A percentile compares a stretch with the other conserved stretches of the same genome.
These are phyloP conservation scores for Amniculicola lignicola DNA, from an alignment of 495 filamentous ascomycete species.

Conservation along the genomic window DNA sequence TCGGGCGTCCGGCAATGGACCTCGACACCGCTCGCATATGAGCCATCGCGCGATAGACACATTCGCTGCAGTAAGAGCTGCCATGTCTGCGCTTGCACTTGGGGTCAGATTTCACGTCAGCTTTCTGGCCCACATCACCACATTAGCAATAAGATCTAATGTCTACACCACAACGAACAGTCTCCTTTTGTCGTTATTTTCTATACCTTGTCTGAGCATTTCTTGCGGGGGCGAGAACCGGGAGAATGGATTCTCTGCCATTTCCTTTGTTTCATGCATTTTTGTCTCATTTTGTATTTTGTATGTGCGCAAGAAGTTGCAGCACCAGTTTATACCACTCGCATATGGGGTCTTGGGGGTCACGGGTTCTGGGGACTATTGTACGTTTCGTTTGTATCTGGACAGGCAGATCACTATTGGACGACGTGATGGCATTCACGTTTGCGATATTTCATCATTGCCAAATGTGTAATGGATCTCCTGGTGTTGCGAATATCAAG, in stretches of 20 bases:
- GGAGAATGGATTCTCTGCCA: background rate
- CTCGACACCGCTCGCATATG: no score
- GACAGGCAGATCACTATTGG: background rate
- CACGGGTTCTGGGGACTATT: constrained; percentile 19
- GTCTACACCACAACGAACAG: constrained; percentile 8
- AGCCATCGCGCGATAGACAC: no score
- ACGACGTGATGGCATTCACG: constrained; percentile 13
- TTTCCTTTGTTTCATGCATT: constrained; percentile 12
- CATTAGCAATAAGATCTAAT: constrained; percentile 23
- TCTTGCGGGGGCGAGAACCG: background rate
- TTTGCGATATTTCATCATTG: background rate
- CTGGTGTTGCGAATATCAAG: no score
- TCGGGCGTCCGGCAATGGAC: no score
- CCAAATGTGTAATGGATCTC: background rate
- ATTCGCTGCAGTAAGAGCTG: no score
- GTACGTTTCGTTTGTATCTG: constrained; percentile 18
- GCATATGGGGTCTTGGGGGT: constrained; percentile 18
- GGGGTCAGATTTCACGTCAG: no score
- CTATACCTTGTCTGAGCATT: constrained; percentile 20
- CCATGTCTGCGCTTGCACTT: no score
- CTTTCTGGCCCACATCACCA: constrained; percentile 3
- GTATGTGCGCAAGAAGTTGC: constrained; percentile 3
- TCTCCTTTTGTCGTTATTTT: constrained; percentile 2
- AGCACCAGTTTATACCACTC: constrained; percentile 24
- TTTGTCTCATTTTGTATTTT: constrained; percentile 6